Conservation (phyloP, 352 stramenopile genomes). For the Sclerospora graminicola region DNA sequence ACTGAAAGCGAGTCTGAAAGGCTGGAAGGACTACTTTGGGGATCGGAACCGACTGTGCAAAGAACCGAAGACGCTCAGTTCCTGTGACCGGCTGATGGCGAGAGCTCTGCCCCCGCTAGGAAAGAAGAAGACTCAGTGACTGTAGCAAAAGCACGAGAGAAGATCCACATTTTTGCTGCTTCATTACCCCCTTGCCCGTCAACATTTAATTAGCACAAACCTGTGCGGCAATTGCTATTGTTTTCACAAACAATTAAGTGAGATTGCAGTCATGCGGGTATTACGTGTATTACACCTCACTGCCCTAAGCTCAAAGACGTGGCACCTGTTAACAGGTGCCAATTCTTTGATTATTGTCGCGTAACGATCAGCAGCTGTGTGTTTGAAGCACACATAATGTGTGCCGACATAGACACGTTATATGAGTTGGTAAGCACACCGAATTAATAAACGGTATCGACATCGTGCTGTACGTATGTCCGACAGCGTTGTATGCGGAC, state of each 20-base stretch:
- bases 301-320: too few relatives aligned
- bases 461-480: not conserved
- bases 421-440: not conserved
- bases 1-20: conserved; percentile 11
- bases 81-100: conserved; percentile 14
- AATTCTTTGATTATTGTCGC: too few relatives aligned
- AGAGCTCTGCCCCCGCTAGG: conserved; percentile 2
- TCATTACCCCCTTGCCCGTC: too few relatives aligned
- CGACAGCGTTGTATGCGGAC: not conserved
- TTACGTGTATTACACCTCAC: not conserved
- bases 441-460: not conserved
- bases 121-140: conserved; percentile 7
- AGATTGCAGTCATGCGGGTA: not conserved
- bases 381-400: too few relatives aligned
- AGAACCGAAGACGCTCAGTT: conserved; percentile 18
- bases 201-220: conserved; percentile 7
- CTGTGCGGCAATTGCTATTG: conserved; percentile 11
- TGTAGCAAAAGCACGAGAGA: conserved; percentile 14
- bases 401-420: not conserved
- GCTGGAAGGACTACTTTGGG: conserved; percentile 8
- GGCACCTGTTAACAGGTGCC: too few relatives aligned
- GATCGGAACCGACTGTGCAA: conserved; percentile 15
- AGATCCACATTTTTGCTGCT: conserved; percentile 3
- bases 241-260: not conserved
- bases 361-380: too few relatives aligned